Evolutionary conservation across 2,329 filamentous ascomycete genomes (phyloP), one percentile per base, ranked within the genome.

Genomic region (Spiromastix sp.): DNA sequence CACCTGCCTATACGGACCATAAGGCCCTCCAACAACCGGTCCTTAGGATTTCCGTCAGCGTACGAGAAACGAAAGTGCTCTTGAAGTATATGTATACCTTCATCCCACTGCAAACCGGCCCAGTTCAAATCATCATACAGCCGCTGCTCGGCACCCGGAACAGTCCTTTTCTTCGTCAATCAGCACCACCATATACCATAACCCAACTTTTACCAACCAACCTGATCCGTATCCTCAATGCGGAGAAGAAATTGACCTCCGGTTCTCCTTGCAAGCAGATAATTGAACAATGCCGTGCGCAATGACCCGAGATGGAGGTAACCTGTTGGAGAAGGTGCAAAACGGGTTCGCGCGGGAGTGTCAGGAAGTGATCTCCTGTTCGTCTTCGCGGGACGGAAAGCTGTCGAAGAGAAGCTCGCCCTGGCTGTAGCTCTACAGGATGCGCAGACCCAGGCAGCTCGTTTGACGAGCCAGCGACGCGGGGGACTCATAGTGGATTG

Each of bases 191-290:
- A 28, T 34, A n/a, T 20, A 7, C 10, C n/a, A 16, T 6, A 11
- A 17, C 27, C 27, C 16, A 5, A 19, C 28, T 22, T 15, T 15
- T 25, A 17, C 10, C 17, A 18, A 48, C 69, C 46, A 60, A 86
- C 83, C 70, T 85, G 83, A 60, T 96, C 91, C 4, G 91, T 98
- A 57, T 98, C 91, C 64, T 98, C 91, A 43, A 98, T 78, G 7
- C 91, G 77, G 32, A 98, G 64, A 8, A 98, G 62, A 50, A 98
- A 98, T 55, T 93, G 81, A 5, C 91, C 91, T 4, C 81, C 79
- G 0, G 91, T 94, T 2, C 81, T 77, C 50, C 79, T 83, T 0
- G 91, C 87, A n/a, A 93, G 70, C 4, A 98, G 66, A 47, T 89
- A 95, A 52, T 94, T 96, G 66, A 86, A 96, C n/a, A 98, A 62